Base-by-base conservation (phyloP, 495 filamentous ascomycete species). In the Cryomyces antarcticus region DNA sequence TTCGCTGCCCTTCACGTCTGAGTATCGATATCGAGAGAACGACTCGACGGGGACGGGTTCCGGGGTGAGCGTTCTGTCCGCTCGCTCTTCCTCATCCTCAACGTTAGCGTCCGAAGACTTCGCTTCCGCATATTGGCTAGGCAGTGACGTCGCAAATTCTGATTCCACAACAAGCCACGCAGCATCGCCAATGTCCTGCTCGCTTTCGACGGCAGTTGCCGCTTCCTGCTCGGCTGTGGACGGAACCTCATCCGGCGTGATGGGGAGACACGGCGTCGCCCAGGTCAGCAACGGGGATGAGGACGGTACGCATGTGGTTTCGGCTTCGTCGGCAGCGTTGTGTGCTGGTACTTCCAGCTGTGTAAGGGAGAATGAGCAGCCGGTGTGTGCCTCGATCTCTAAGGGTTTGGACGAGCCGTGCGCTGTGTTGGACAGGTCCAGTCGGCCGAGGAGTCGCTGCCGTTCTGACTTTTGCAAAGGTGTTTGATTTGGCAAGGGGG, bases 1-100 rank as follows among this genome's bases (percentile, higher is more conserved):
- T 54, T 92, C 83, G 52, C 82, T 88, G 1, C 83, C 82, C 39
- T 69, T 46, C 12, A 28, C 10, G 35, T n/a, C 17, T 46, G 37
- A 29, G 17, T n/a, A 34, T 43, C 44, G 10, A 42, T 40, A 17
- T 37, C 42, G 5, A 38, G 30, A 33, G 17, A 37, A 28, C n/a
- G 12, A 34, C 33, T 48, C 51, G 13, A n/a, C 31, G n/a, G 46
- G 30, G 24, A 24, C 17, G 17, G 17, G 17, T 24, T 24, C 17
- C 2, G 17, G 17, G 2, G 17, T 24, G 17, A 24, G 17, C 17
- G 17, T 24, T 24, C 17, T 24, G 17, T n/a, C 41, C 27, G 31
- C 31, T 17, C 37, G 33, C 4, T n/a, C 30, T 10, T 33, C 27
- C 9, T n/a, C 29, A 44, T 33, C 31, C 11, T 31, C 40, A 11